These are phyloP conservation scores for Phytopythium cucurbitacearum DNA, from an alignment of 352 stramenopile species.

Conservation along the genomic window DNA sequence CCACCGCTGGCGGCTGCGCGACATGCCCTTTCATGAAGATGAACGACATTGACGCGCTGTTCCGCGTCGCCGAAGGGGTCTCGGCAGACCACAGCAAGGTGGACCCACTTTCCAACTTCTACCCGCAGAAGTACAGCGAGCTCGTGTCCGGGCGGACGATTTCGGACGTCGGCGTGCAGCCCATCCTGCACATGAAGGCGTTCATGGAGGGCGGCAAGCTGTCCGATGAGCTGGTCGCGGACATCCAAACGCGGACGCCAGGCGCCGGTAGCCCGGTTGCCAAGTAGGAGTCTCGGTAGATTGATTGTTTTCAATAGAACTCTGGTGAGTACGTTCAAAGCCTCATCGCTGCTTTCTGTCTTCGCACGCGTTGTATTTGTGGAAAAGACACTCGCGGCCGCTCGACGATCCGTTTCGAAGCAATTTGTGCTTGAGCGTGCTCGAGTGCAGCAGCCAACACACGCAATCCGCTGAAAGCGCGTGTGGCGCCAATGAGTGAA, in stretches of 20 bases:
- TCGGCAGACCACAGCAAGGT: slow-evolving; percentile 19
- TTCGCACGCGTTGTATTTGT: too few relatives aligned
- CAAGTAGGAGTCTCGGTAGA: slow-evolving; percentile 3
- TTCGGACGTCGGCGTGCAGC: slow-evolving; percentile 90
- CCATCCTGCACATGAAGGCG: slow-evolving; percentile 96
- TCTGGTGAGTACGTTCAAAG: too few relatives aligned
- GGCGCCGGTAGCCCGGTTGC: slow-evolving; percentile 53
- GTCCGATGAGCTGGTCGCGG: slow-evolving; percentile 78
- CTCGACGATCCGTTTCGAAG: too few relatives aligned
- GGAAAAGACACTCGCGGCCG: too few relatives aligned
- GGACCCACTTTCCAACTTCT: slow-evolving; percentile 84
- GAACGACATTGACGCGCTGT: slow-evolving; percentile 97
- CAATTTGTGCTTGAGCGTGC: too few relatives aligned
- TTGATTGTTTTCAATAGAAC: slow-evolving; percentile 1
- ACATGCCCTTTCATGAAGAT: slow-evolving; percentile 99
- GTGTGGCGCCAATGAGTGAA: slow-evolving; percentile 16
- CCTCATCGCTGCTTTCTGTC: too few relatives aligned
- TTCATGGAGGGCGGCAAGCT: slow-evolving; percentile 92
- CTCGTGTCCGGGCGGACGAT: slow-evolving; percentile 88
- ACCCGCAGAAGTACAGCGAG: slow-evolving; percentile 91
- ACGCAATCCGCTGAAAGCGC: too few relatives aligned
- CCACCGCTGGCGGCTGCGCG: slow-evolving; percentile 94
- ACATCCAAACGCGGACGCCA: slow-evolving; percentile 69
- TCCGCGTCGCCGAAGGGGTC: slow-evolving; percentile 84
- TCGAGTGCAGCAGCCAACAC: too few relatives aligned